Evolutionary conservation across 2,329 filamentous ascomycete genomes (phyloP), one percentile per base, ranked within the genome.

Genomic region (Fusarium ramigenum): DNA sequence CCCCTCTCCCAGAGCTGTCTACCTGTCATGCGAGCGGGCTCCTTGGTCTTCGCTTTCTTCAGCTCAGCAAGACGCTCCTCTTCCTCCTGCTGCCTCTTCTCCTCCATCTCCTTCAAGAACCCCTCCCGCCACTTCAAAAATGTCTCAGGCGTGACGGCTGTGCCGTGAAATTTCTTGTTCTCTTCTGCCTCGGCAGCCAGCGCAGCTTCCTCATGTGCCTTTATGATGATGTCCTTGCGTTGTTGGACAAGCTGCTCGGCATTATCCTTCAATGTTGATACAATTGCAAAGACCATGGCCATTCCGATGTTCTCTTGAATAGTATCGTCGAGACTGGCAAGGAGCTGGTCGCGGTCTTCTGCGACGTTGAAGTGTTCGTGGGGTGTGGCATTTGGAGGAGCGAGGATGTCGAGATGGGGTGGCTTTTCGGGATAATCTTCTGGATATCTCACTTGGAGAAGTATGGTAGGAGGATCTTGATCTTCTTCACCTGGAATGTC

Each of bases 141-240:
- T 0, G 91, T 91, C 84, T 97, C 94, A 28, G 90, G 87, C n/a
- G 91, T 98, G 25, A 99, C 96, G 37, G 91, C 87, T 40, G 94
- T 94, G 65, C 96, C 96, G 81, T 97, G 93, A 82, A 99, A 99
- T 83, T 98, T 98, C 78, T 92, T 91, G 82, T 99, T 99, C 86
- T 99, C 96, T 82, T 96, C 95, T 70, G 93, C 91, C 84, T 99
- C 96, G 2, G 88, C 89, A 16, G 86, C 89, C 11, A 87, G 81
- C 19, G 84, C 64, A 19, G 78, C 83, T 79, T 91, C 89, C 74
- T 92, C 90, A 7, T 85, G 84, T 47, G 78, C 87, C 78, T 90
- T 88, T 12, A 87, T 88, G 4, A 86, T 88, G 14, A 87, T 92
- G 65, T 90, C 89, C 78, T 91, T 90, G 50, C 96, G 91, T 71